Base-by-base conservation (phyloP, 257 asterid genomes). In the Plantago ovata region DNA sequence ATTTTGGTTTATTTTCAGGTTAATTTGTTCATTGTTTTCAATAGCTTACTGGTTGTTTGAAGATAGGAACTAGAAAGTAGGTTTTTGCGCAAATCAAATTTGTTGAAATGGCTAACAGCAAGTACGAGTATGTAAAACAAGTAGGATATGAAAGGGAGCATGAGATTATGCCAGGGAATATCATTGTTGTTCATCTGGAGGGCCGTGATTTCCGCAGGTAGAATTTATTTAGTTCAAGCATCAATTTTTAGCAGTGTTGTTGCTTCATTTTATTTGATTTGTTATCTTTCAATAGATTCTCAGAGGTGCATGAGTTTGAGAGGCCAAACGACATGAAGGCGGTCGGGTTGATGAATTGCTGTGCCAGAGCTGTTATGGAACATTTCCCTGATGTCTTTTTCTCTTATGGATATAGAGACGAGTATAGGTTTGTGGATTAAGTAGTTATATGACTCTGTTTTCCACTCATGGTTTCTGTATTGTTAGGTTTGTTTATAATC, bases 41-140 rank as follows among this genome's bases (percentile, higher is more conserved):
- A 89, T 87, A 96, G 96, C 94, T 21, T 83, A 82, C 55, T n/a
- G n/a, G n/a, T n/a, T n/a, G n/a, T n/a, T n/a, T n/a, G n/a, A n/a
- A n/a, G n/a, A n/a, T n/a, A n/a, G n/a, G n/a, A n/a, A n/a, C n/a
- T n/a, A n/a, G n/a, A n/a, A n/a, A n/a, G n/a, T n/a, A n/a, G n/a
- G n/a, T n/a, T n/a, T n/a, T n/a, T n/a, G n/a, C n/a, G n/a, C n/a
- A n/a, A n/a, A n/a, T n/a, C n/a, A n/a, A n/a, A n/a, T n/a, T n/a
- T n/a, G n/a, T n/a, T n/a, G 75, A 56, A 20, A 89, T 87, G 98
- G 96, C 94, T 21, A 84, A 82, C 55, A 83, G 89, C 79, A 83
- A 73, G 75, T 90, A 82, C 33, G 95, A 87, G 75, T 90, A 87
- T 13, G 95, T 87, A 38, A 87, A 84, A 74, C 66, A 79, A 6